Base-by-base conservation (phyloP, 108 stramenopile genomes). In the Chaetoceros muelleri region DNA sequence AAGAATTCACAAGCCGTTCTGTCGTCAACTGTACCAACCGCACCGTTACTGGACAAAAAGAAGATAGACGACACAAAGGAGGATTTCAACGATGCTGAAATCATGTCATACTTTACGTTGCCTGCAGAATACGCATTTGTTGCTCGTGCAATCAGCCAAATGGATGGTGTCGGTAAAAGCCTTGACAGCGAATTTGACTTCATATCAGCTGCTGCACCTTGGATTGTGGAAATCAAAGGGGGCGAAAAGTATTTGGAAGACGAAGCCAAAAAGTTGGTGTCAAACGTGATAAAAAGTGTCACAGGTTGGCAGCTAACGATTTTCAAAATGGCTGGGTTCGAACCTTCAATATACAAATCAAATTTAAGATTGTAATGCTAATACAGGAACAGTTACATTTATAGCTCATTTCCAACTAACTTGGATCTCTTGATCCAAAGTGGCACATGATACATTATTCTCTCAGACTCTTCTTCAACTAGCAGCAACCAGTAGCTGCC, bases 71-170 rank as follows among this genome's bases (percentile, higher is more conserved):
- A 48, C 21, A 49, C 27, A 24, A 30, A 20, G 31, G 55, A 67
- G 31, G 60, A 55, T 24, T 46, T 61, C 2, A 80, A 73, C 18
- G 89, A 90, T 70, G 51, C 80, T 7, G 78, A 85, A 60, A 69
- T 92, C 46, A 85, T 92, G 84, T 70, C 68, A 18, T 87, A 70
- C 52, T 92, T 92, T 52, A 76, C 79, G 23, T 61, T 92, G 17
- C 86, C 84, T 52, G 83, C 84, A 18, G 86, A 87, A 62, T 87
- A 87, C 57, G 90, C 90, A 24, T 92, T 92, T 64, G 90, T 85
- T 19, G 84, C 82, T 5, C 76, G 90, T 28, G 90, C 90, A 2
- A 28, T 87, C n/a, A 69, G 73, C 20, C 90, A 92, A 66, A 81
- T 92, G 80, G 79, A 82, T 52, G 90, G 90, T 1, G 86, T 87